Percentiles rank a stretch among this genome's conserved stretches.
Evolutionary conservation across 306 rosid species (phyloP).

Genomic region (Quercus mongolica): DNA sequence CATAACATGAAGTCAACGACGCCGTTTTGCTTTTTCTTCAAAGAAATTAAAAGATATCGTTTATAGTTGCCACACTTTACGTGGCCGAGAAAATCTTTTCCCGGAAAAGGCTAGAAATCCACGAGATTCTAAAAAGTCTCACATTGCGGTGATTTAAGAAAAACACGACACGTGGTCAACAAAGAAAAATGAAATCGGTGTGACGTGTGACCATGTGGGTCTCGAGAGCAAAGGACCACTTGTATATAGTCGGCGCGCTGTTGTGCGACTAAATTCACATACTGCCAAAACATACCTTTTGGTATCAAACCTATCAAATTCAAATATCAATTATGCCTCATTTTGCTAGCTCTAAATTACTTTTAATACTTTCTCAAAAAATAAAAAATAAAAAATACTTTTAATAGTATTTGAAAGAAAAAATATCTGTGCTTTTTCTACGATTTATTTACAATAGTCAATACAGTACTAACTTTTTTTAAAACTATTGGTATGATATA

Average conservation of each 20-base stretch:
- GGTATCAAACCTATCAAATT: not conserved
- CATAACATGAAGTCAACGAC: not conserved
- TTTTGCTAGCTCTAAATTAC: too few relatives aligned
- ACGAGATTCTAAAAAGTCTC: too few relatives aligned
- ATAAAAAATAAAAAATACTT: not conserved
- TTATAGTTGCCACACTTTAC: not conserved
- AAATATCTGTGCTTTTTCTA: too few relatives aligned
- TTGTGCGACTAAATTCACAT: constrained; percentile 17
- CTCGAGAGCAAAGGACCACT: not conserved
- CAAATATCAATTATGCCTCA: not conserved
- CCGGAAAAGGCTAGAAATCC: not conserved
- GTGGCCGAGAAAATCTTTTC: not conserved
- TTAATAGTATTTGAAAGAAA: too few relatives aligned
- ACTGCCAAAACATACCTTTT: constrained; percentile 60
- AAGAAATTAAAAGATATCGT: too few relatives aligned
- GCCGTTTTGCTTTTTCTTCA: not conserved
- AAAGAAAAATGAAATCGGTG: not conserved
- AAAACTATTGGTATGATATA: too few relatives aligned
- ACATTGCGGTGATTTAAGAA: not conserved
- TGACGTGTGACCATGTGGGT: not conserved
- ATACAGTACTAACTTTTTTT: too few relatives aligned
- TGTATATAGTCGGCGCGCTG: constrained; percentile 31
- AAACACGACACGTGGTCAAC: constrained; percentile 11
- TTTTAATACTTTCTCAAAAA: too few relatives aligned
- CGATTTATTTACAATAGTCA: too few relatives aligned